These are phyloP conservation scores for Phytophthora cactorum DNA, from an alignment of 352 stramenopile genomes.

Conservation along the genomic window DNA sequence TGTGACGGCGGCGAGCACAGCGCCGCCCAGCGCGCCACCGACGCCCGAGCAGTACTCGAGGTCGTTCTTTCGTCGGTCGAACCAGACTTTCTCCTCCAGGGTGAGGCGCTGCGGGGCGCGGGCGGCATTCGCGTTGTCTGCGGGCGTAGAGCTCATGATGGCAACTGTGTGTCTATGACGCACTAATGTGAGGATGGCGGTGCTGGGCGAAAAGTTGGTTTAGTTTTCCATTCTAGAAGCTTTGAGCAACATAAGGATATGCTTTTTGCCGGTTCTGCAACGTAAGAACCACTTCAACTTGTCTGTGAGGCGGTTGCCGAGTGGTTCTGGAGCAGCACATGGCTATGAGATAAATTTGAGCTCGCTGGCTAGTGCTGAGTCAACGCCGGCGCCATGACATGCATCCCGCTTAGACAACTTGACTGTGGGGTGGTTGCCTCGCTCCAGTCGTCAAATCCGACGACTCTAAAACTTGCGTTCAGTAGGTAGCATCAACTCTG, in stretches of 20 bases:
- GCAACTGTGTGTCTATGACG: conserved; percentile 17
- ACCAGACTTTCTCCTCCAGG: conserved; percentile 87
- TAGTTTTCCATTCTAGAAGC: not conserved
- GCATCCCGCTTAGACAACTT: conserved; percentile 12
- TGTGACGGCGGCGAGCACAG: conserved; percentile 57
- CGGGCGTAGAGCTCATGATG: conserved; percentile 25
- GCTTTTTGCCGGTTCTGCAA: not conserved
- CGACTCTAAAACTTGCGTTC: conserved; percentile 15
- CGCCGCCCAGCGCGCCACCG: conserved; percentile 58
- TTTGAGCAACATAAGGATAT: too few species aligned
- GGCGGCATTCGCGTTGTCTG: conserved; percentile 4
- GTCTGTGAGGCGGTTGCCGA: not conserved
- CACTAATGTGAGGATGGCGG: conserved; percentile 10
- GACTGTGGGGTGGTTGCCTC: not conserved
- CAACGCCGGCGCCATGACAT: conserved; percentile 12
- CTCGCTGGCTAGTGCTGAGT: conserved; percentile 7
- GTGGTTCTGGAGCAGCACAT: conserved; percentile 16
- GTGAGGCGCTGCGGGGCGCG: conserved; percentile 53
- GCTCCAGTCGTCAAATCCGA: conserved; percentile 21
- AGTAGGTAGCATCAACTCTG: conserved; percentile 12
- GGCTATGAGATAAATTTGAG: conserved; percentile 13
- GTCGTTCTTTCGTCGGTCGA: conserved; percentile 71
- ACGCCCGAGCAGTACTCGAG: conserved; percentile 72
- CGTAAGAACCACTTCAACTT: conserved; percentile 7
- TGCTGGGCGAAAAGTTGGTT: conserved; percentile 4